Evolutionary conservation across 768 basidiomycete genomes (phyloP).

Genomic region (Mycena polygramma): DNA sequence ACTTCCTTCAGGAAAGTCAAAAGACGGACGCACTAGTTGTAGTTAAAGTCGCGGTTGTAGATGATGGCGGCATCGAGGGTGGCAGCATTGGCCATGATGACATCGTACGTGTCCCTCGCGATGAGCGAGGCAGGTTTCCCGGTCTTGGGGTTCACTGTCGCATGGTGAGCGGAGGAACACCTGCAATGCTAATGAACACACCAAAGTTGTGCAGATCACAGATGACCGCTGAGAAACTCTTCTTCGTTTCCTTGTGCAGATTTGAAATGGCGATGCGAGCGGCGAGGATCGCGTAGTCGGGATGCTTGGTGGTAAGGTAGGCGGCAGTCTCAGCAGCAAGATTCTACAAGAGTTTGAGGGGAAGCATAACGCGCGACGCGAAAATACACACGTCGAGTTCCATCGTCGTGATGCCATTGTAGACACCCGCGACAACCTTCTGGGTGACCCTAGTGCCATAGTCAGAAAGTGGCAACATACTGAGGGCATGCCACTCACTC

Average conservation of each 20-base stretch:
- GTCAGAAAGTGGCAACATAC: conserved; percentile 5
- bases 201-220: conserved; percentile 92
- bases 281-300: conserved; percentile 98
- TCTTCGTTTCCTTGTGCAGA: conserved; percentile 99
- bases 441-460: conserved; percentile 77
- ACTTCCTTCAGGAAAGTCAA: too few species aligned
- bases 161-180: background rate
- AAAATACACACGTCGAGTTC: conserved; percentile 87
- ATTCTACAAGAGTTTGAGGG: conserved; percentile 89
- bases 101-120: conserved; percentile 85
- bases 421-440: conserved; percentile 94
- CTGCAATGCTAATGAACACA: conserved; percentile 42
- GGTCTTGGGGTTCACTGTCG: conserved; percentile 94
- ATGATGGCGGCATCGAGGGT: conserved; percentile 97
- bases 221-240: conserved; percentile 93
- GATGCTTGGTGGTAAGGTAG: conserved; percentile 96
- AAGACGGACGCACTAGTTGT: conserved; percentile 92
- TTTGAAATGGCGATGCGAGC: conserved; percentile 99
- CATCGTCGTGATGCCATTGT: conserved; percentile 95
- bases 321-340: conserved; percentile 98
- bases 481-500: conserved; percentile 66
- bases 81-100: conserved; percentile 86
- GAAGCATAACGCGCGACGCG: background rate
- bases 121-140: conserved; percentile 91
- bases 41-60: conserved; percentile 97